Evolutionary conservation across 2,329 filamentous ascomycete species (phyloP).

Genomic region (Neofusicoccum sp.): DNA sequence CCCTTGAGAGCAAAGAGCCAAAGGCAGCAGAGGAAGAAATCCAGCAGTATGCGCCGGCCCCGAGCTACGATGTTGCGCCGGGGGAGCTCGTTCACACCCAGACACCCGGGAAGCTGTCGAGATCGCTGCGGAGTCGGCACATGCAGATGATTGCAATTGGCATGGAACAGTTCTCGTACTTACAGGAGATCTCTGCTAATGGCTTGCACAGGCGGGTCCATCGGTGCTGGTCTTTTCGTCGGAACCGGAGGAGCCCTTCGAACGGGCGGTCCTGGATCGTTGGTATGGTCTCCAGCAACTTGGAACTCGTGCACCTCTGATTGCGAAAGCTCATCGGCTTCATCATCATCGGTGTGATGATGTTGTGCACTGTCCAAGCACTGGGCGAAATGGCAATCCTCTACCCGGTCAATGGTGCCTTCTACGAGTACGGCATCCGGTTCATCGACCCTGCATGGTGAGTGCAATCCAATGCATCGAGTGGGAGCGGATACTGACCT

Average conservation of each 20-base stretch:
- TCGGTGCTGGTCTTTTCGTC: conserved; percentile 63
- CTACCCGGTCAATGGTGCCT: conserved; percentile 43
- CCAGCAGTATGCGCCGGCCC: no score
- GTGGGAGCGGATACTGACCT: conserved; percentile 29
- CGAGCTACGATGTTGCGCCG: no score
- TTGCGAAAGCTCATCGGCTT: conserved; percentile 28
- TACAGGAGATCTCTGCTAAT: neutral
- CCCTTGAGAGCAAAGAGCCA: no score
- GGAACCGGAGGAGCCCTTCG: conserved; percentile 56
- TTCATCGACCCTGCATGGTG: conserved; percentile 50
- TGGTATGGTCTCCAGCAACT: conserved; percentile 19
- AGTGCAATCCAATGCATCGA: conserved; percentile 27
- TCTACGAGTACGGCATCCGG: conserved; percentile 41
- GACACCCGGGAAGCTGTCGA: no score
- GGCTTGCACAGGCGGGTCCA: conserved; percentile 49
- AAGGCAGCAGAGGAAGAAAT: no score
- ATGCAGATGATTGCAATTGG: conserved; percentile 41
- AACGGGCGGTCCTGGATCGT: conserved; percentile 46
- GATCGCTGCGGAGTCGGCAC: conserved; percentile 46
- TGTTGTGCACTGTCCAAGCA: conserved; percentile 42
- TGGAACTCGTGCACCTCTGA: neutral
- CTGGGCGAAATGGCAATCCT: conserved; percentile 42
- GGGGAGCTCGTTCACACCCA: no score
- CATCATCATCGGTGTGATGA: conserved; percentile 36
- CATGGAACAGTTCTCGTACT: conserved; percentile 16